phyloP scores from a whole-genome alignment of 257 asterid genomes.

The Capsicum pubescens region DNA sequence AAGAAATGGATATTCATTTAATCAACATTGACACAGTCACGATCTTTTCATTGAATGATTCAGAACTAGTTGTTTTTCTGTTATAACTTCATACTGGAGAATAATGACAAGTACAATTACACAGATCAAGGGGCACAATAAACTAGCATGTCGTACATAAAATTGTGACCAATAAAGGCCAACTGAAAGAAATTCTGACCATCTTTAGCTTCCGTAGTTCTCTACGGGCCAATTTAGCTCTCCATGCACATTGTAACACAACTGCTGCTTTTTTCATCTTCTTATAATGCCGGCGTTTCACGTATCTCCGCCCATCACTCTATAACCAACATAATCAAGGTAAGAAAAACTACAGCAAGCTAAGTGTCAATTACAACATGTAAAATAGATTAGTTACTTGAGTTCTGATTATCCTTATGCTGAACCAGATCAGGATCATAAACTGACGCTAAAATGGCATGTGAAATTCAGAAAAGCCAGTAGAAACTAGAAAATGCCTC shows the following conservation, averaged over 20 bases:
- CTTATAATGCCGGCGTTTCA: slow-evolving; percentile 46
- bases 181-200: slow-evolving; percentile 50
- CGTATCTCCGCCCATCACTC: slow-evolving; percentile 57
- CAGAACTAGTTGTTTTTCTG: slow-evolving; percentile 13
- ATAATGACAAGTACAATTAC: background rate
- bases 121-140: background rate
- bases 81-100: slow-evolving; percentile 14
- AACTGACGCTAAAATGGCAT: background rate
- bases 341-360: slow-evolving; percentile 29
- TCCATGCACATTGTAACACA: slow-evolving; percentile 67
- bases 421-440: background rate
- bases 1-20: background rate
- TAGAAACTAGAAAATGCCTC: background rate
- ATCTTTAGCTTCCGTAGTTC: slow-evolving; percentile 65
- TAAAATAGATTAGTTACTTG: slow-evolving; percentile 22
- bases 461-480: slow-evolving; percentile 19
- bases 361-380: slow-evolving; percentile 24
- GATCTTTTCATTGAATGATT: background rate
- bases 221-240: slow-evolving; percentile 53
- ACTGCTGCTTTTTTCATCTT: slow-evolving; percentile 60
- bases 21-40: background rate
- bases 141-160: background rate
- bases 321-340: slow-evolving; percentile 35
- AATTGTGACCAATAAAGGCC: background rate
- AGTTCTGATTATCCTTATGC: background rate